Percentiles rank a stretch among this genome's conserved stretches.
Evolutionary conservation across 1,284 basidiomycete genomes (phyloP).

Genomic region (Leccinum griseonigrum): DNA sequence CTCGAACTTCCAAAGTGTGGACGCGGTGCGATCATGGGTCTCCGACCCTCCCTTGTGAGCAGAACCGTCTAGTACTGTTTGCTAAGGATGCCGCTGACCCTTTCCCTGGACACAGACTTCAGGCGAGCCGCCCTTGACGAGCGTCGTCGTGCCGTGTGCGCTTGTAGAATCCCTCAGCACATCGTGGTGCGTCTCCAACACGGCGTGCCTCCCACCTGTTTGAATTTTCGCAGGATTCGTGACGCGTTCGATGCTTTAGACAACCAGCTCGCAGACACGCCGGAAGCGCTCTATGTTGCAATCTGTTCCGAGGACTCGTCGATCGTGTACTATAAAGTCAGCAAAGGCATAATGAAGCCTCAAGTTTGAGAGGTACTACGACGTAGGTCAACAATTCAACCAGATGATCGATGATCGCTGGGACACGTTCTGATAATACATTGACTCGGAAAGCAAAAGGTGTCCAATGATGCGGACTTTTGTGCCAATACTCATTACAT

Average conservation of each 20-base stretch:
- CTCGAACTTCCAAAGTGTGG: conserved; percentile 55
- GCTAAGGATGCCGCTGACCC: neutral
- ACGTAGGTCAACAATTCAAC: too few relatives aligned
- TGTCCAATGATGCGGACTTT: conserved; percentile 2
- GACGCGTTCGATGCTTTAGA: conserved; percentile 52
- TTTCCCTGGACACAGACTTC: conserved; percentile 15
- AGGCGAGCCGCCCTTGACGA: conserved; percentile 22
- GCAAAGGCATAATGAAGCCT: conserved; percentile 72
- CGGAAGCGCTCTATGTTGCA: conserved; percentile 61
- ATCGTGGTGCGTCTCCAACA: conserved; percentile 37
- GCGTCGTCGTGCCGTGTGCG: conserved; percentile 65
- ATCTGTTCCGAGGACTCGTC: conserved; percentile 76
- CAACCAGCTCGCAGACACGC: conserved; percentile 14
- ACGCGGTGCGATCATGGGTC: conserved; percentile 60
- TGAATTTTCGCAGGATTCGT: conserved; percentile 44
- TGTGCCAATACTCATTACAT: neutral
- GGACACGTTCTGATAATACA: neutral
- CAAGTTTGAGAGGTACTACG: conserved; percentile 39
- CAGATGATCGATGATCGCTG: neutral
- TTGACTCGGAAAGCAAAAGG: neutral
- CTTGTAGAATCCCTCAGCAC: conserved; percentile 63
- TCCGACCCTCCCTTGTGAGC: conserved; percentile 53
- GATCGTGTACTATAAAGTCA: conserved; percentile 79
- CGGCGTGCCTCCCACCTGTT: conserved; percentile 29
- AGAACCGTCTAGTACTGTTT: neutral